Evolutionary conservation across 1,139 yeast genomes (phyloP).

Genomic region (Torulaspora pretoriensis): DNA sequence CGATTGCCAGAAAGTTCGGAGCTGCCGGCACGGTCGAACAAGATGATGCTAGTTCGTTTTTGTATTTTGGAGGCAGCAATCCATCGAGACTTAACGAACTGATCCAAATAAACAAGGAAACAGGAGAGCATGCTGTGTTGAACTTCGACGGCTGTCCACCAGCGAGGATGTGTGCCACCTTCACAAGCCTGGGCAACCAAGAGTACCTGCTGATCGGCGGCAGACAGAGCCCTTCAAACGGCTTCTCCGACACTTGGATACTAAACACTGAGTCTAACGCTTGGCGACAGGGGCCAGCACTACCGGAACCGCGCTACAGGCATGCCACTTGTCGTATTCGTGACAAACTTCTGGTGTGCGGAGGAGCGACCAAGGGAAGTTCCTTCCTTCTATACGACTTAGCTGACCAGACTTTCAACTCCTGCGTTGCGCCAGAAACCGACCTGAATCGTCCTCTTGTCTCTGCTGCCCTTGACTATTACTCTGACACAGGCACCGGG

Average conservation of each 20-base stretch:
- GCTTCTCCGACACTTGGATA: slow-evolving; percentile 44
- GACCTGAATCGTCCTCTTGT: slow-evolving; percentile 12
- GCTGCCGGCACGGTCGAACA: slow-evolving; percentile 31
- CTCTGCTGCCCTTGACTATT: slow-evolving; percentile 20
- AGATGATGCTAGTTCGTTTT: slow-evolving; percentile 1
- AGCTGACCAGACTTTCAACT: not conserved
- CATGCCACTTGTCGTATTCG: slow-evolving; percentile 46
- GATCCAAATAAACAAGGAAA: slow-evolving; percentile 17
- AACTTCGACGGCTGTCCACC: slow-evolving; percentile 20
- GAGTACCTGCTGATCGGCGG: slow-evolving; percentile 59
- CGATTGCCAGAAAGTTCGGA: slow-evolving; percentile 46
- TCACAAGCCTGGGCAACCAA: slow-evolving; percentile 38
- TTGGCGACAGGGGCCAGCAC: slow-evolving; percentile 40
- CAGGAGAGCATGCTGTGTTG: slow-evolving; percentile 12
- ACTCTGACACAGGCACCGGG: slow-evolving; percentile 11
- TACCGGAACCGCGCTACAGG: slow-evolving; percentile 50
- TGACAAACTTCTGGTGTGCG: slow-evolving; percentile 46
- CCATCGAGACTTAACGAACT: slow-evolving; percentile 25
- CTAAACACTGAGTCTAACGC: slow-evolving; percentile 12
- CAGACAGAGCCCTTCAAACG: slow-evolving; percentile 54
- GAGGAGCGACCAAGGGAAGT: slow-evolving; percentile 42
- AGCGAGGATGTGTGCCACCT: slow-evolving; percentile 60
- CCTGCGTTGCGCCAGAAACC: not conserved
- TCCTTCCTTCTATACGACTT: slow-evolving; percentile 28
- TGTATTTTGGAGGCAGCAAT: slow-evolving; percentile 44